Base-by-base conservation (phyloP, 805 yeast genomes). In the Ogataea thermomethanolica region DNA sequence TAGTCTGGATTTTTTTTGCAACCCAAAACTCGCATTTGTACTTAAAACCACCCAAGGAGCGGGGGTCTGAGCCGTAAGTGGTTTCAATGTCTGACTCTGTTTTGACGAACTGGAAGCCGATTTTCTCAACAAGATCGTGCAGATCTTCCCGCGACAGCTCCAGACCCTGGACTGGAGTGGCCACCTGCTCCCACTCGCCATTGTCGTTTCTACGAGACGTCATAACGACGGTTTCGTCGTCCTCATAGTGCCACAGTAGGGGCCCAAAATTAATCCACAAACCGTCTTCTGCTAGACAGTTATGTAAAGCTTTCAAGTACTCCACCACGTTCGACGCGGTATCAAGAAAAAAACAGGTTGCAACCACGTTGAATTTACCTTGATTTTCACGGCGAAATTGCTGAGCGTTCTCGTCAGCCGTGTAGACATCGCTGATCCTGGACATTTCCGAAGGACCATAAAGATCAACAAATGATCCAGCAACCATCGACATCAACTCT, bases 11-110 rank as follows among this genome's bases (percentile, higher is more conserved):
- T 44, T 66, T 73, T 28, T 49, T 56, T 41, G 82, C 81, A 2
- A 81, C 76, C 89, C 89, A 84, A 51, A 64, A 84, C 44, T 80
- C 84, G 52, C 89, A 81, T 17, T 73, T 64, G 52, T 81, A 84
- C 4, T 57, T 58, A 68, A 73, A 82, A 1, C 70, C 65, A 0
- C 84, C 83, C 51, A 81, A 59, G 1, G 78, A 59, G 37, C 60
- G 54, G 0, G 54, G 50, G 50, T 80, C 84, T 2, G 71, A 63
- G 11, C 81, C 72, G 53, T 84, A 84, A 0, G 73, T 66, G 7
- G 79, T 62, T 12, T 67, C 62, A 9, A 79, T 65, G 1, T 56
- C 69, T 1, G 68, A 57, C 45, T 71, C 74, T 24, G 62, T 65
- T 37, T 72, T 61, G 4, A 62, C 58, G 35, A 84, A 62, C 11